Percentiles rank a stretch among this genome's conserved stretches.
phyloP scores from a whole-genome alignment of 2,329 filamentous ascomycete genomes.

The Cadophora sp. region DNA sequence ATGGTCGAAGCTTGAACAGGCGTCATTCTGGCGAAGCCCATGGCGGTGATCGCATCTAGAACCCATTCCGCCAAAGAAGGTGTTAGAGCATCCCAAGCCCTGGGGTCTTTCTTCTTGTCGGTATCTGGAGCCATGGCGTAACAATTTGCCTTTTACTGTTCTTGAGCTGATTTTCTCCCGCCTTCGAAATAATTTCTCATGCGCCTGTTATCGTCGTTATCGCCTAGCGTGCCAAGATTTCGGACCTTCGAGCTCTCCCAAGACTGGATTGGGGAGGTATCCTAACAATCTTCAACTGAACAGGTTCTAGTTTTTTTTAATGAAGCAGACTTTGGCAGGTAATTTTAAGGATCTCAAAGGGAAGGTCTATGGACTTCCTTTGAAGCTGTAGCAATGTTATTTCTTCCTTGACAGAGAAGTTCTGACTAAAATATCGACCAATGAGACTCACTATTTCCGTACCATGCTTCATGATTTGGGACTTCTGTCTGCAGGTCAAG shows the following conservation, averaged over 20 bases:
- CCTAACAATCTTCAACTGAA: too few species aligned
- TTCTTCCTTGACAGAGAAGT: not conserved
- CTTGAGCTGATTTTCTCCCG: slow-evolving; percentile 1
- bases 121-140: slow-evolving; percentile 37
- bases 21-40: slow-evolving; percentile 88
- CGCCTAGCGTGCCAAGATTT: slow-evolving; percentile 12
- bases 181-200: slow-evolving; percentile 10
- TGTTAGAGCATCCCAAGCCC: slow-evolving; percentile 72
- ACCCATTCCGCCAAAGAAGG: slow-evolving; percentile 83
- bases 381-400: too few species aligned
- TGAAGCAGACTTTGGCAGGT: too few species aligned
- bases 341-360: too few species aligned
- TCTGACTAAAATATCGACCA: not conserved
- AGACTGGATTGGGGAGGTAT: too few species aligned
- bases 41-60: slow-evolving; percentile 79
- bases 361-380: too few species aligned
- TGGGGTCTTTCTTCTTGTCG: slow-evolving; percentile 53
- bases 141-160: not conserved
- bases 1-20: slow-evolving; percentile 95
- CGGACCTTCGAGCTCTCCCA: not conserved
- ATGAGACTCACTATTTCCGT: slow-evolving; percentile 1
- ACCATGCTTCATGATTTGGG: not conserved
- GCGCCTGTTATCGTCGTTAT: slow-evolving; percentile 25
- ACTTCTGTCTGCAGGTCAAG: not conserved
- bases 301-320: too few species aligned